Evolutionary conservation across 768 basidiomycete species (phyloP).

Genomic region (Lactarius hengduanensis): DNA sequence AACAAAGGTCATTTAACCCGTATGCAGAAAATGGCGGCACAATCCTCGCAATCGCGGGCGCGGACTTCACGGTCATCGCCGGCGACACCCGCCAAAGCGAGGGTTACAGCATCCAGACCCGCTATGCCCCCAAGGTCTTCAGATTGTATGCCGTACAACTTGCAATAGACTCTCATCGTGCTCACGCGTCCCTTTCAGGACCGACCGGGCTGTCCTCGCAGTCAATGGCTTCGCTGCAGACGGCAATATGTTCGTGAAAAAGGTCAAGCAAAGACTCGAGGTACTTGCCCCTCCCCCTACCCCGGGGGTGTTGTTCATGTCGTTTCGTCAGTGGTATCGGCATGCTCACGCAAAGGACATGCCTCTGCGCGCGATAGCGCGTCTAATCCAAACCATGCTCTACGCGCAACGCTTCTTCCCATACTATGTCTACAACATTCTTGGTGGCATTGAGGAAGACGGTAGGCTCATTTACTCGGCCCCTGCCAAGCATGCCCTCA

Average conservation of each 20-base stretch:
- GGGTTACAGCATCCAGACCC: constrained; percentile 97
- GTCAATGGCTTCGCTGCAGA: constrained; percentile 98
- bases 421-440: constrained; percentile 96
- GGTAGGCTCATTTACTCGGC: constrained; percentile 49
- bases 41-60: constrained; percentile 92
- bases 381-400: constrained; percentile 97
- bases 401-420: constrained; percentile 97
- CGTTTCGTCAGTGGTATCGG: constrained; percentile 78
- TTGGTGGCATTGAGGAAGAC: constrained; percentile 95
- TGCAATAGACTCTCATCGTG: constrained; percentile 11
- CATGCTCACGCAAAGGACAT: constrained; percentile 97
- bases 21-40: constrained; percentile 95
- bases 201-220: constrained; percentile 88
- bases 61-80: constrained; percentile 91
- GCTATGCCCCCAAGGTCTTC: constrained; percentile 96
- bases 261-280: constrained; percentile 92
- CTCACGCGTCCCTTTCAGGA: constrained; percentile 47
- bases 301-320: not conserved
- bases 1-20: constrained; percentile 75
- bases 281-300: constrained; percentile 40
- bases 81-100: constrained; percentile 96
- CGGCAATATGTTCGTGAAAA: constrained; percentile 97
- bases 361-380: constrained; percentile 95
- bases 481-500: constrained; percentile 20
- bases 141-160: constrained; percentile 61